phyloP scores from a whole-genome alignment of 768 basidiomycete species.

The Rhodocollybia butyracea region DNA sequence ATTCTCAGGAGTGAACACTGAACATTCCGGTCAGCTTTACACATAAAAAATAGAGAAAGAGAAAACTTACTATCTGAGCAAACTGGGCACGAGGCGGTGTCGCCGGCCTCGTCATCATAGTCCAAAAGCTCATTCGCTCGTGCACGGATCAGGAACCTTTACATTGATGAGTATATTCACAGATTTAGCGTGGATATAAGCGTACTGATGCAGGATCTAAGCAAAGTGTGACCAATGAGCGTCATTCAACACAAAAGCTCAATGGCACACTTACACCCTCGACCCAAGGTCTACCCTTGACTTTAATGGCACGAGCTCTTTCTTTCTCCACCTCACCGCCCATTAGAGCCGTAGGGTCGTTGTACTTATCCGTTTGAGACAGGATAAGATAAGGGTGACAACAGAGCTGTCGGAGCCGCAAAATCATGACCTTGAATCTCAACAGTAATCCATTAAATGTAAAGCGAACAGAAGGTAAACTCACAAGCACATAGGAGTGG shows the following conservation, averaged over 20 bases:
- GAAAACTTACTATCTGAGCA: slow-evolving; percentile 48
- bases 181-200: neutral
- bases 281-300: slow-evolving; percentile 40
- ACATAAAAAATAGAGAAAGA: neutral
- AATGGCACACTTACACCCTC: slow-evolving; percentile 23
- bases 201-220: neutral
- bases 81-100: slow-evolving; percentile 49
- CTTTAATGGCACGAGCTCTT: slow-evolving; percentile 52
- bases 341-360: slow-evolving; percentile 49
- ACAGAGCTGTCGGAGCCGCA: slow-evolving; percentile 72
- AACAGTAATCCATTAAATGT: neutral
- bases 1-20: slow-evolving; percentile 46
- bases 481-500: slow-evolving; percentile 45
- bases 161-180: neutral
- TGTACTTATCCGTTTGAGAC: slow-evolving; percentile 41
- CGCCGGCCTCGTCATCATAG: slow-evolving; percentile 41
- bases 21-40: neutral
- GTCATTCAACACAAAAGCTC: neutral
- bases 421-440: slow-evolving; percentile 55
- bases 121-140: slow-evolving; percentile 39
- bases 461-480: slow-evolving; percentile 1
- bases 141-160: slow-evolving; percentile 45
- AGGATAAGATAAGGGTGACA: slow-evolving; percentile 71
- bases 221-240: neutral
- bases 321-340: slow-evolving; percentile 51